phyloP scores from a whole-genome alignment of 2,329 filamentous ascomycete species.

The Ophiostoma himal-ulmi region DNA sequence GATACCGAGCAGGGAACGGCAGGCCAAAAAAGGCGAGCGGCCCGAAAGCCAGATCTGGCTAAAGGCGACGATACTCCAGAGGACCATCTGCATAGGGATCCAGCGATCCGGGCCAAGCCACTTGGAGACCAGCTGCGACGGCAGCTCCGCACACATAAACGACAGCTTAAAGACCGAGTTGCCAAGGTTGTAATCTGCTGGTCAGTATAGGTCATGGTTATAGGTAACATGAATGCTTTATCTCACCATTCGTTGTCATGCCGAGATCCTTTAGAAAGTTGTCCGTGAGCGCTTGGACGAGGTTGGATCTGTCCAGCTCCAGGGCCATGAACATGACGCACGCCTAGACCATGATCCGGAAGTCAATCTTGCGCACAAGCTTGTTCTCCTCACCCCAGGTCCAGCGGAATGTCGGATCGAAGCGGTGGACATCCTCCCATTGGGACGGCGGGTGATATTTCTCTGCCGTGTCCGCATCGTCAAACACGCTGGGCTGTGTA shows the following conservation, averaged over 20 bases:
- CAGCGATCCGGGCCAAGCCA: conserved; percentile 54
- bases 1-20: neutral
- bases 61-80: conserved; percentile 49
- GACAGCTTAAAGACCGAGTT: conserved; percentile 45
- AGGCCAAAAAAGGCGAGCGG: neutral
- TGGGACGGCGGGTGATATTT: neutral
- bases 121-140: conserved; percentile 55
- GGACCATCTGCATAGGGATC: conserved; percentile 54
- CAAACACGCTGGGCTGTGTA: neutral
- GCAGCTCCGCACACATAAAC: conserved; percentile 53
- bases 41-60: neutral
- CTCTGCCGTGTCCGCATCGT: neutral
- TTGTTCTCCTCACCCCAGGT: conserved; percentile 38
- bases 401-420: conserved; percentile 42
- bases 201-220: neutral
- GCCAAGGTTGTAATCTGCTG: conserved; percentile 42
- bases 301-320: conserved; percentile 46
- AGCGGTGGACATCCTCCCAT: conserved; percentile 38
- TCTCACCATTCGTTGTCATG: conserved; percentile 40
- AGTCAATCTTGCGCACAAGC: conserved; percentile 43
- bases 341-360: conserved; percentile 40
- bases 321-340: conserved; percentile 48
- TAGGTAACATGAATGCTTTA: conserved; percentile 1
- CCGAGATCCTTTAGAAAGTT: conserved; percentile 42
- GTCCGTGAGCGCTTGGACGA: conserved; percentile 44